Evolutionary conservation across 2,329 filamentous ascomycete species (phyloP).

Genomic region (Aaosphaeria pasadenensis): DNA sequence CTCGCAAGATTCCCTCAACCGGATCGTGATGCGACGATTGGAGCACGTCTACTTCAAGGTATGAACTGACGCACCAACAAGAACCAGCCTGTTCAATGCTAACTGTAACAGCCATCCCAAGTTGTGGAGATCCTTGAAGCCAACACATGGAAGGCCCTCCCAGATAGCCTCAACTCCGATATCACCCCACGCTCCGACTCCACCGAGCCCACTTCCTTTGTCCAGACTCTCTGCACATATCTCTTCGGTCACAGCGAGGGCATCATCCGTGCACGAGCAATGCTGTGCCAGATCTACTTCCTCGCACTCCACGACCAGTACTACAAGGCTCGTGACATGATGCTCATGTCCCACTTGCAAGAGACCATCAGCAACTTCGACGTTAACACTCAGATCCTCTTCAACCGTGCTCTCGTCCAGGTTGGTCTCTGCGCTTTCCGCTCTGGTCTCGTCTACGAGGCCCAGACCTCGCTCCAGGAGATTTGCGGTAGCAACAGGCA

Average conservation of each 20-base stretch:
- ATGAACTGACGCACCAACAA: constrained; percentile 16
- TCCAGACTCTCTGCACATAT: constrained; percentile 89
- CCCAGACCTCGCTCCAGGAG: constrained; percentile 95
- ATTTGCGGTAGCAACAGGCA: constrained; percentile 96
- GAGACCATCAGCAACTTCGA: constrained; percentile 97
- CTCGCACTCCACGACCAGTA: constrained; percentile 95
- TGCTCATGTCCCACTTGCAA: constrained; percentile 98
- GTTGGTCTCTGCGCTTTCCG: constrained; percentile 98
- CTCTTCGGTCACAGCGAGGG: constrained; percentile 93
- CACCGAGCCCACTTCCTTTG: constrained; percentile 69
- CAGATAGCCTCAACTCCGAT: constrained; percentile 66
- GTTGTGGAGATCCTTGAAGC: constrained; percentile 93
- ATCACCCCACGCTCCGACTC: constrained; percentile 73
- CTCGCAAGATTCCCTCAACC: constrained; percentile 84
- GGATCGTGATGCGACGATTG: constrained; percentile 86
- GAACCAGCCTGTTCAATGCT: constrained; percentile 9
- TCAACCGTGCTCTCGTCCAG: constrained; percentile 96
- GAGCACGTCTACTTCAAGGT: constrained; percentile 99
- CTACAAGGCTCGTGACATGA: constrained; percentile 97
- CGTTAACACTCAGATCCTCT: constrained; percentile 94
- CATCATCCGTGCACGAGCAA: constrained; percentile 91
- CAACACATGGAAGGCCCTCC: constrained; percentile 83
- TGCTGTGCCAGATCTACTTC: constrained; percentile 99
- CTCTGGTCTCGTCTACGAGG: constrained; percentile 92
- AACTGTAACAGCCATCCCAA: constrained; percentile 66